Conservation (phyloP, 2,329 filamentous ascomycete species). For the Stromatinia cepivora region DNA sequence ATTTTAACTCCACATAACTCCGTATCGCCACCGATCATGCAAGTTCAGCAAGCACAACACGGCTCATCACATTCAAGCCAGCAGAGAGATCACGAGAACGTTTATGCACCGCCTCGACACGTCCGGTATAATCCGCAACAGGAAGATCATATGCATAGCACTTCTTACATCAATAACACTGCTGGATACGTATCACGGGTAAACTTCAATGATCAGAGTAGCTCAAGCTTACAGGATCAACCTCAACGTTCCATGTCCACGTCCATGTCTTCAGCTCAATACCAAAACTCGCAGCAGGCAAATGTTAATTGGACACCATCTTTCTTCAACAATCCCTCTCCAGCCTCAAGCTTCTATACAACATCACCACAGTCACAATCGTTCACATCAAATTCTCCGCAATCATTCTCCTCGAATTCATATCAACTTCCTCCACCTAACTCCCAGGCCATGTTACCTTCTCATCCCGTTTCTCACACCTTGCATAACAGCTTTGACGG, state of each 20-base stretch:
- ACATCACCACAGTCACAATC: constrained; percentile 32
- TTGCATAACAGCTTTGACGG: constrained; percentile 11
- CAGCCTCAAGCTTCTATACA: constrained; percentile 27
- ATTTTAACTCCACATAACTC: constrained; percentile 22
- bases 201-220: constrained; percentile 28
- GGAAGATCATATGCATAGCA: constrained; percentile 4
- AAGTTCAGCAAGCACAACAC: constrained; percentile 20
- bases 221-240: constrained; percentile 30
- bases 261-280: constrained; percentile 27
- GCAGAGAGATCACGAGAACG: constrained; percentile 25
- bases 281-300: constrained; percentile 25
- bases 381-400: constrained; percentile 21
- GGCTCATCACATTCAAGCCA: constrained; percentile 18
- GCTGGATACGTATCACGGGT: constrained; percentile 1
- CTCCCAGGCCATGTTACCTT: not conserved
- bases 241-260: constrained; percentile 25
- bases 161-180: constrained; percentile 17
- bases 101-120: constrained; percentile 20
- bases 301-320: constrained; percentile 14
- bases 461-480: not conserved
- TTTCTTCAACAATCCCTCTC: constrained; percentile 26
- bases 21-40: constrained; percentile 14
- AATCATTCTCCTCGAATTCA: constrained; percentile 18
- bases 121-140: constrained; percentile 12
- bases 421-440: constrained; percentile 30